Base-by-base conservation (phyloP, 1,284 basidiomycete genomes). In the Ganoderma sinense region DNA sequence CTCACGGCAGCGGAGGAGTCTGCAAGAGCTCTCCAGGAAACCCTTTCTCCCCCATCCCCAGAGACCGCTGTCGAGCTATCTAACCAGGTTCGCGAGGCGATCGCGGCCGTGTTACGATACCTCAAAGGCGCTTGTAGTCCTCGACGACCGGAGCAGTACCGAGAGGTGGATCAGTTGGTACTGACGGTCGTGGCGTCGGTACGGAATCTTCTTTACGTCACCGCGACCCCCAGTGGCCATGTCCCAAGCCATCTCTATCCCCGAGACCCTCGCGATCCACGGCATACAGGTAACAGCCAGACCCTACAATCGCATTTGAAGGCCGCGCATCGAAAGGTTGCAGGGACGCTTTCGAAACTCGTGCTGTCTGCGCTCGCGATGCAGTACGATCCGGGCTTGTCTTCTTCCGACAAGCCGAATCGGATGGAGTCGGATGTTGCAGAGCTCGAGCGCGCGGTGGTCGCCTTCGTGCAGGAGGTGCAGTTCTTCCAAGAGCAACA, bases 291-390 rank as follows among this genome's bases (percentile, higher is more conserved):
- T 14, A 80, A 84, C 7, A 81, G 86, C 0, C 88, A 89, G 74
- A 85, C 89, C 3, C 82, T 92, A 8, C 83, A 84, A 71, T 73
- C 77, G 1, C 81, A 82, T 68, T 82, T 93, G 45, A 93, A 93
- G 78, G 89, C 90, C 20, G 88, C 89, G 0, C 92, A 94, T 70
- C 85, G 92, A 53, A 93, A 92, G 75, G 92, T 94, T 36, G 93
- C 92, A 2, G 92, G 92, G 16, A 94, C 92, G 0, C 82, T 94
- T 23, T 94, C 92, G 11, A 89, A 93, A 75, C 82, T 94, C 20
- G 92, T 94, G 11, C 83, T 94, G 2, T 93, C 92, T 8, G 91
- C 92, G 31, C 87, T 93, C 60, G 92, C 92, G 0, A 89, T 93
- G 82, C 88, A 91, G 75, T 94, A 93, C 71, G 91, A 94, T 76